Evolutionary conservation across 192 early-diverging fungal genomes (phyloP).

Genomic region (Mortierella antarctica): DNA sequence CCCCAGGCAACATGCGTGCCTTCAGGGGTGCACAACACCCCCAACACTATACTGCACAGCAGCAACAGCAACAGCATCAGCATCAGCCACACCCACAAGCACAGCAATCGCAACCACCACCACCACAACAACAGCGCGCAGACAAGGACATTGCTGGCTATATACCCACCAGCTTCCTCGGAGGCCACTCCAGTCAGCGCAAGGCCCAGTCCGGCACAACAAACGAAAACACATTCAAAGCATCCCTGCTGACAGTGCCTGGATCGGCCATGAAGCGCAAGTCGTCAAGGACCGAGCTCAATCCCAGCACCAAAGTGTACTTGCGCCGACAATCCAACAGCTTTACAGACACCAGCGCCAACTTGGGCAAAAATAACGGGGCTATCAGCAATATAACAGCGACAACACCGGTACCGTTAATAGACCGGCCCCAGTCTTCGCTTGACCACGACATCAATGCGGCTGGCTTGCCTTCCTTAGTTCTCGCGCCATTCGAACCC

Average conservation of each 20-base stretch:
- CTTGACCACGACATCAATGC: constrained; percentile 21
- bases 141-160: neutral
- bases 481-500: constrained; percentile 34
- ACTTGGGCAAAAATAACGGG: neutral
- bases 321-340: constrained; percentile 28
- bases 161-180: neutral
- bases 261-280: constrained; percentile 25
- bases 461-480: constrained; percentile 16
- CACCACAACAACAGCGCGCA: neutral
- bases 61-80: too few species aligned
- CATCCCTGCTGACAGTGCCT: constrained; percentile 1
- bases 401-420: constrained; percentile 2
- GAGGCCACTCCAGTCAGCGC: neutral
- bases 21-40: too few species aligned
- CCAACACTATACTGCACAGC: too few species aligned
- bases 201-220: neutral
- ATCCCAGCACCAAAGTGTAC: constrained; percentile 26
- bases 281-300: constrained; percentile 16
- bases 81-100: too few species aligned
- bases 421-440: constrained; percentile 6
- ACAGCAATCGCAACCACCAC: too few species aligned
- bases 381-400: neutral
- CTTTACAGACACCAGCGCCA: constrained; percentile 18
- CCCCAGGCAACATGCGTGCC: too few species aligned
- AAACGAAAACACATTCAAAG: constrained; percentile 28